Evolutionary conservation across 129 eudicot species (phyloP), one percentile per base, ranked within the genome.

Genomic region (Smallanthus sonchifolius): DNA sequence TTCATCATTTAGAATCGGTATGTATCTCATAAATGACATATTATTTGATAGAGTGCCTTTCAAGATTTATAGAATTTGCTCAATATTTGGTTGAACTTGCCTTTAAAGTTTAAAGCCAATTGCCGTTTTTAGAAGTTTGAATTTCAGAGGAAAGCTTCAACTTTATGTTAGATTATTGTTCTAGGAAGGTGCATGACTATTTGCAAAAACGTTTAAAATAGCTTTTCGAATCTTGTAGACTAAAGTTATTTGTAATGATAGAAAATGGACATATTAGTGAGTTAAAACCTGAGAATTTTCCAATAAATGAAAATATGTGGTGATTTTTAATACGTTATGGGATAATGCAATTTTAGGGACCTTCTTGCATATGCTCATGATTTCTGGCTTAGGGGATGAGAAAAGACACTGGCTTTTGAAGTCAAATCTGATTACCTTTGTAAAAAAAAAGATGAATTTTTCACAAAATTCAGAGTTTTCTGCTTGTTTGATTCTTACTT

Each of bases 41-140:
- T 16, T 75, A 36, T 38, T 38, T 10, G 49, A 48, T 70, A 7
- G 68, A 15, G 71, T 60, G 45, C 5, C 24, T 79, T 40, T 19
- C 28, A 78, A 70, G 77, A 62, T 40, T 76, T 5, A 78, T 61
- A 60, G 24, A 70, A 9, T 38, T 35, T 57, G 69, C 15, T 32
- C 54, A 47, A 48, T 38, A 10, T 42, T 70, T 39, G 15, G 57
- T 49, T 51, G 59, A 63, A 72, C 77, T 63, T 79, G 57, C 67
- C 67, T 79, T 79, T 44, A 36, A 78, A 78, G 76, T 77, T 78
- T 34, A 43, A 79, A 79, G 82, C 15, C 60, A 79, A 66, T 63
- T 69, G 2, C 39, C 80, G 7, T 43, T 71, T 70, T 52, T 48
- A 48, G 68, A 44, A 68, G 81, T 32, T 55, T 48, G 28, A 63